A percentile compares a stretch with the other conserved stretches of the same genome.
These are phyloP conservation scores for Olyra latifolia DNA, from an alignment of 176 grass and related monocot species.

Conservation along the genomic window DNA sequence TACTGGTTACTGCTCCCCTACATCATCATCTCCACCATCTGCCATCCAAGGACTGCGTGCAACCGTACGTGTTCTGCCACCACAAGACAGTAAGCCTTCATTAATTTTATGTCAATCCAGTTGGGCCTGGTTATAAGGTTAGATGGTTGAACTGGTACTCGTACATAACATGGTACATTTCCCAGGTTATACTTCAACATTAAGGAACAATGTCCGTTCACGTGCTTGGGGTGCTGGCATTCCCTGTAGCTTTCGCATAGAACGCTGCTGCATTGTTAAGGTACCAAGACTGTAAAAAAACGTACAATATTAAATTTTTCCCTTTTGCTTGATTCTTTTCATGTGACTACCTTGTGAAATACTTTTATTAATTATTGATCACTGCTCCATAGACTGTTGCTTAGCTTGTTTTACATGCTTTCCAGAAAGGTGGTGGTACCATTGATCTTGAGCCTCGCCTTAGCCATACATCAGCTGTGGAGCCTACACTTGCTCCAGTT, in stretches of 20 bases:
- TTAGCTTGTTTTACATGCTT: constrained; percentile 39
- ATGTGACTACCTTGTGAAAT: constrained; percentile 24
- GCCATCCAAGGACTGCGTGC: constrained; percentile 79
- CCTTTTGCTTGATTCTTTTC: constrained; percentile 19
- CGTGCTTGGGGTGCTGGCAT: constrained; percentile 97
- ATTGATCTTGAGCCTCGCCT: constrained; percentile 84
- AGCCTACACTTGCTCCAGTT: constrained; percentile 91
- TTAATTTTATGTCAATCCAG: constrained; percentile 3
- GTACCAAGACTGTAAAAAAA: constrained; percentile 39
- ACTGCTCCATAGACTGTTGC: constrained; percentile 21
- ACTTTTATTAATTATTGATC: constrained; percentile 7
- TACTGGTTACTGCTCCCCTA: constrained; percentile 88
- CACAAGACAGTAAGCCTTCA: constrained; percentile 63
- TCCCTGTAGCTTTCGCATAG: constrained; percentile 90
- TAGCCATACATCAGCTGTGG: constrained; percentile 88
- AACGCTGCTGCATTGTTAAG: constrained; percentile 94
- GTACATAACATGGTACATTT: constrained; percentile 35
- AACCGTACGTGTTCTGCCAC: constrained; percentile 73
- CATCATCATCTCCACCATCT: constrained; percentile 72
- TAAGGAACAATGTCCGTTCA: constrained; percentile 96
- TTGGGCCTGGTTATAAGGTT: constrained; percentile 1
- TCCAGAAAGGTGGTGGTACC: constrained; percentile 83
- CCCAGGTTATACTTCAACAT: constrained; percentile 86
- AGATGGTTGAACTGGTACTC: constrained; percentile 16
- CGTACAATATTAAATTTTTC: constrained; percentile 7